Base-by-base conservation (phyloP, 257 asterid species). In the Penstemon eatonii region DNA sequence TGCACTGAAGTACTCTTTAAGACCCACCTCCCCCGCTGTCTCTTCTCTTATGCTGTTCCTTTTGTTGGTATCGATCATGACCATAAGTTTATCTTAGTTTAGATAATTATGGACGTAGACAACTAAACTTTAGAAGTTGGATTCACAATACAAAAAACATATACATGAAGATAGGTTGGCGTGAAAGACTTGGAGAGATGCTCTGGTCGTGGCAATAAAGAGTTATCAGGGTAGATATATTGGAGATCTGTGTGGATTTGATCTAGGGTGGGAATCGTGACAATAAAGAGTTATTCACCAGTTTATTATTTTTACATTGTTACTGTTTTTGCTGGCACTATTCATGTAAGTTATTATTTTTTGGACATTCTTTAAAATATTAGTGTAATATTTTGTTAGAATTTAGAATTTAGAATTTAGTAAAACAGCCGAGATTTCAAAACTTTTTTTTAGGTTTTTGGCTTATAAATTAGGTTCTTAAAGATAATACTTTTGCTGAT, bases 251-350 rank as follows among this genome's bases (percentile, higher is more conserved):
- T 33, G 15, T 56, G 43, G 61, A 41, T 65, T 65, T 54, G 39
- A 54, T 13, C 6, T 54, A 6, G 70, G 53, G 51, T 65, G 60
- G 50, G 38, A 25, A 50, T 49, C 60, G 46, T 65, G 49, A n/a
- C 56, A 39, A 41, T 54, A 41, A 33, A 9, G 11, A 33, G 42
- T 13, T 63, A 45, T 8, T 33, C 38, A 33, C 11, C 52, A 3
- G 11, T 46, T 46, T 46, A 3, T 7, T 3, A 46, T 46, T 46
- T 46, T 10, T 7, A 46, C 8, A 6, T 46, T 46, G 2, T 25
- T 25, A 25, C 33, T 25, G 0, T 25, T 25, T 25, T 25, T 25
- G 33, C 33, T 25, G 33, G 33, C 33, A 25, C 2, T 25, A 25
- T 25, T 25, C 2, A 25, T 25, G 33, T 25, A 25, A 25, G 33